Evolutionary conservation across 1,139 yeast species (phyloP).

Genomic region (Yarrowia galli): DNA sequence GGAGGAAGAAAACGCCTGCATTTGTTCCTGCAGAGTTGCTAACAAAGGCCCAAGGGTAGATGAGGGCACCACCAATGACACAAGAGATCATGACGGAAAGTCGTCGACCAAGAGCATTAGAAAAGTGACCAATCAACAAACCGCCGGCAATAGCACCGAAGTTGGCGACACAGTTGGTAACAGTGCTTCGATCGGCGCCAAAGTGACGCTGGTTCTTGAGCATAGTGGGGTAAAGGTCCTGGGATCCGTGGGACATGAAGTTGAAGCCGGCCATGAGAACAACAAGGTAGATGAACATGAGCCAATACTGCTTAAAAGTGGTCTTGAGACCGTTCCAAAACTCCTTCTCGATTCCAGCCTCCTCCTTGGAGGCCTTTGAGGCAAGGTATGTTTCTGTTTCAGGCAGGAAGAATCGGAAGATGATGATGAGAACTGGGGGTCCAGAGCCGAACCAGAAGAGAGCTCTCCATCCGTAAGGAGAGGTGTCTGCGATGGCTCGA

Average conservation of each 20-base stretch:
- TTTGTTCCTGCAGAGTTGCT: constrained; percentile 61
- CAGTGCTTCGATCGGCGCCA: constrained; percentile 62
- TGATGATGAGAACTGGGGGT: constrained; percentile 63
- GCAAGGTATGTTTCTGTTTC: constrained; percentile 65
- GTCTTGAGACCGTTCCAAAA: constrained; percentile 42
- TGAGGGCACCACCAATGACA: constrained; percentile 69
- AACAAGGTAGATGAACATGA: constrained; percentile 56
- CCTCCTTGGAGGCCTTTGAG: constrained; percentile 42
- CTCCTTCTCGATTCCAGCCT: constrained; percentile 33
- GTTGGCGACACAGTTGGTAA: constrained; percentile 72
- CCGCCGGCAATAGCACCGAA: constrained; percentile 76
- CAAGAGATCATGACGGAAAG: constrained; percentile 65
- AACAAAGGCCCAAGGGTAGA: constrained; percentile 77
- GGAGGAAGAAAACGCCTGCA: constrained; percentile 81
- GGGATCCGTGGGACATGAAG: constrained; percentile 64
- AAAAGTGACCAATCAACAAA: constrained; percentile 64
- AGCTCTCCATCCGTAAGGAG: constrained; percentile 72
- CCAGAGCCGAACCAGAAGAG: constrained; percentile 84
- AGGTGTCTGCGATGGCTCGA: constrained; percentile 56
- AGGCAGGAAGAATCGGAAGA: constrained; percentile 63
- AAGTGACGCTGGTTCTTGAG: constrained; percentile 63
- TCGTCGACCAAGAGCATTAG: constrained; percentile 68
- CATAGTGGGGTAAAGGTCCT: constrained; percentile 70
- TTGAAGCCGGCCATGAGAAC: constrained; percentile 60
- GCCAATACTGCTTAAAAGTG: constrained; percentile 53